Conservation (phyloP, 139 green algal genomes). For the Penium margaritaceum region DNA sequence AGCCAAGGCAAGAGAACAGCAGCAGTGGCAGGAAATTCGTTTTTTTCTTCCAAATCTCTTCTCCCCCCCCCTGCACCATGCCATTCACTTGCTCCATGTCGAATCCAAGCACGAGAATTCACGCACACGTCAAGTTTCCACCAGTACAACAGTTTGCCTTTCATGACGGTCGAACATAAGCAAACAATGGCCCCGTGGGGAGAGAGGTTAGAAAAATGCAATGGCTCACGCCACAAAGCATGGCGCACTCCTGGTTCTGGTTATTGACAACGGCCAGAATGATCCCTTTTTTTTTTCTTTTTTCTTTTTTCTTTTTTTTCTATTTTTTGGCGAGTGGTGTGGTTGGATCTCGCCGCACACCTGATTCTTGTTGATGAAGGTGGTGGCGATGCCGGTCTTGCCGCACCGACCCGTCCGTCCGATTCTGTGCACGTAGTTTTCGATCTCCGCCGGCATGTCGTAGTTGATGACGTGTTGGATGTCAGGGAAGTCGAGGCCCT, state of each 20-base stretch:
- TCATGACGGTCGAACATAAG: not conserved
- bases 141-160: not conserved
- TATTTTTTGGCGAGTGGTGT: no score
- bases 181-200: not conserved
- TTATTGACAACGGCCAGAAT: not conserved
- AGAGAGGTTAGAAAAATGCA: not conserved
- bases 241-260: not conserved
- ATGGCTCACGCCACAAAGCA: not conserved
- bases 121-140: not conserved
- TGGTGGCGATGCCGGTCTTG: conserved; percentile 97
- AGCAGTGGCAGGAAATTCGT: no score
- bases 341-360: no score
- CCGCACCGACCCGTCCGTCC: conserved; percentile 74
- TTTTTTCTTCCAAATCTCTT: no score
- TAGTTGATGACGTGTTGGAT: conserved; percentile 99
- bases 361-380: conserved; percentile 93
- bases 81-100: no score
- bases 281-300: not conserved
- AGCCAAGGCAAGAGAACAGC: no score
- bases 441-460: conserved; percentile 97
- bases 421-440: conserved; percentile 93
- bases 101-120: no score
- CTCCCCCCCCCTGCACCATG: no score
- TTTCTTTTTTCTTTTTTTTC: no score
- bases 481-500: conserved; percentile 71